These are phyloP conservation scores for Monosporascus sp. DNA, from an alignment of 2,329 filamentous ascomycete genomes.

Conservation along the genomic window DNA sequence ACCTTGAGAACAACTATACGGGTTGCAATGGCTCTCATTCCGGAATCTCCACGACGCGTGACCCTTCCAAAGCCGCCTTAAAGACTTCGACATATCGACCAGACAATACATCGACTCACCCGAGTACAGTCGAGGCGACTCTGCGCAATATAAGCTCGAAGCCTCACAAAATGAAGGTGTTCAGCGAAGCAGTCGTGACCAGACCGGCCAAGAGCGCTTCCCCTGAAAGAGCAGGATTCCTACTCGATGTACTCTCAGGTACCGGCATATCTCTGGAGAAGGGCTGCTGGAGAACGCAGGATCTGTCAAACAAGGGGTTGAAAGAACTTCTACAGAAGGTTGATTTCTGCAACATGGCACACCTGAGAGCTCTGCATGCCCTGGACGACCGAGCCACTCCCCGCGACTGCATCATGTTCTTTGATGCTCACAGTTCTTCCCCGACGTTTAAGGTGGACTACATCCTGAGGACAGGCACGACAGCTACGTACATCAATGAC, in stretches of 20 bases:
- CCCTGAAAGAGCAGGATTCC: not conserved
- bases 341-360: not conserved
- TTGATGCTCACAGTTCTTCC: not conserved
- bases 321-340: not conserved
- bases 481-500: slow-evolving; percentile 1
- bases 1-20: not conserved
- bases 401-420: slow-evolving; percentile 1
- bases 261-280: not conserved
- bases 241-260: not conserved
- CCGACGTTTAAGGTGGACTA: slow-evolving; percentile 1
- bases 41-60: not conserved
- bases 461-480: not conserved
- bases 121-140: not conserved
- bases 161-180: too few relatives aligned
- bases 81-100: not conserved
- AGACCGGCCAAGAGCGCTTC: not conserved
- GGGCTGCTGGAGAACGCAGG: not conserved
- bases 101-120: not conserved
- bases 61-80: not conserved
- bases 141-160: not conserved
- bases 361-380: not conserved
- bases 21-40: not conserved
- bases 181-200: not conserved
- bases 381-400: not conserved
- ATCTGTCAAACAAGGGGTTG: not conserved